A percentile compares a stretch with the other conserved stretches of the same genome.
Evolutionary conservation across 2,329 filamentous ascomycete species (phyloP).

Genomic region (Mycosphaerella arachidis): DNA sequence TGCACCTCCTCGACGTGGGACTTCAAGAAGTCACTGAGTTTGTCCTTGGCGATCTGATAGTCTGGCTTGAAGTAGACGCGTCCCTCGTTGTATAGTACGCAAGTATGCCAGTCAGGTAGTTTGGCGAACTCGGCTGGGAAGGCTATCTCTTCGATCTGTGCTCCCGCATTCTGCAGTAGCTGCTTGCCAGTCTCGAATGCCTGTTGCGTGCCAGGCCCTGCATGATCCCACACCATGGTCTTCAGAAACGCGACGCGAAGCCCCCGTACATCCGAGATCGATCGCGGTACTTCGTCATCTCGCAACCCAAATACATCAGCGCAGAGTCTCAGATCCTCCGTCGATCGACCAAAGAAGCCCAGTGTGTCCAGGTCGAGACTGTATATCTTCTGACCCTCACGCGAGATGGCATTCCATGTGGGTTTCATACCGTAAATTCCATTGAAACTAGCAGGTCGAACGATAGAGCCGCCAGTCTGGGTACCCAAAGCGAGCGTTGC

Average conservation of each 20-base stretch:
- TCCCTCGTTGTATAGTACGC: conserved; percentile 51
- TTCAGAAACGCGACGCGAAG: conserved; percentile 53
- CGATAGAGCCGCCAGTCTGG: conserved; percentile 61
- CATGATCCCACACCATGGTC: conserved; percentile 49
- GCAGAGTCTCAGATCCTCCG: conserved; percentile 56
- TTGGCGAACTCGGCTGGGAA: conserved; percentile 49
- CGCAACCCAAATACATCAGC: conserved; percentile 51
- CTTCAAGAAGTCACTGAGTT: conserved; percentile 44
- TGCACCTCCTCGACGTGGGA: conserved; percentile 49
- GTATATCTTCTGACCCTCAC: conserved; percentile 59
- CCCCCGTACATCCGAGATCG: conserved; percentile 39
- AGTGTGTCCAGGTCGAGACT: conserved; percentile 59
- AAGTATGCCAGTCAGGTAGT: conserved; percentile 50
- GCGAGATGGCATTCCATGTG: conserved; percentile 59
- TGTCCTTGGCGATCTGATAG: conserved; percentile 45
- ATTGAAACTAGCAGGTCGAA: conserved; percentile 62
- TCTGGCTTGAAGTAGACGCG: conserved; percentile 52
- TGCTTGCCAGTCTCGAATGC: conserved; percentile 35
- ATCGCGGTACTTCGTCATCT: conserved; percentile 42
- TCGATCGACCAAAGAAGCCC: conserved; percentile 55
- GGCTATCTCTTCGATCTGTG: conserved; percentile 52
- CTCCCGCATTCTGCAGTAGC: conserved; percentile 45
- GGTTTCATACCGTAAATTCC: conserved; percentile 63
- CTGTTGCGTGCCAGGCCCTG: conserved; percentile 34
- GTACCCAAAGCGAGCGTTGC: conserved; percentile 58